Base-by-base conservation (phyloP, 2,329 filamentous ascomycete species). In the Clarireedia hainanense region DNA sequence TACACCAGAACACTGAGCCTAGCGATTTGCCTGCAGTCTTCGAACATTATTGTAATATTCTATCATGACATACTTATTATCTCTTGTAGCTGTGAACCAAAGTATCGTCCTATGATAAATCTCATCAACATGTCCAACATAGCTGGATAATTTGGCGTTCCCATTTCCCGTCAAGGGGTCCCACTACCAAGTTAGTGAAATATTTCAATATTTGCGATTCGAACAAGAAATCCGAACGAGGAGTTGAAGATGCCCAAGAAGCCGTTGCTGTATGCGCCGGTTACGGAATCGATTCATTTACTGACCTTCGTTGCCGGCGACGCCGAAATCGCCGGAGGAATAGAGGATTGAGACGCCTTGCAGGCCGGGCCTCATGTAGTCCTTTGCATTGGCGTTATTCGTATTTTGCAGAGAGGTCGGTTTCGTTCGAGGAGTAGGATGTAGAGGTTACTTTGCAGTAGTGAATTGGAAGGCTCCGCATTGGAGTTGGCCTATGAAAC, bases 291-390 rank as follows among this genome's bases (percentile, higher is more conserved):
- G 54, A 56, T 51, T 27, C 57, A 61, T 37, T 63, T 45, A 27
- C 36, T 63, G 46, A 27, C 63, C 64, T 47, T 65, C 60, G 58
- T 73, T 72, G 46, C 73, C 71, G 24, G 71, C 60, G 24, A 62
- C 60, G 7, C 60, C 60, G 42, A 55, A 60, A 48, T 63, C 61
- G 2, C 61, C 61, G 3, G 56, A 57, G 0, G 61, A 60, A 39
- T 59, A 60, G 4, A 81, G 57, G 15, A 82, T 68, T 1, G 75
- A 74, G 10, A 79, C 71, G 20, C 78, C 78, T 62, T 74, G 74
- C 34, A 80, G 72, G 17, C 75, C 78, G 2, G 81, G 73, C 69
- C 82, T 81, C 74, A 80, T 74, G 66, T 78, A 81, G 69, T 81
- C 78, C 55, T 72, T 72, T 68, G 64, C 79, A 81, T 66, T 82